Base-by-base conservation (phyloP, 805 yeast species). In the Candida stauntonica region DNA sequence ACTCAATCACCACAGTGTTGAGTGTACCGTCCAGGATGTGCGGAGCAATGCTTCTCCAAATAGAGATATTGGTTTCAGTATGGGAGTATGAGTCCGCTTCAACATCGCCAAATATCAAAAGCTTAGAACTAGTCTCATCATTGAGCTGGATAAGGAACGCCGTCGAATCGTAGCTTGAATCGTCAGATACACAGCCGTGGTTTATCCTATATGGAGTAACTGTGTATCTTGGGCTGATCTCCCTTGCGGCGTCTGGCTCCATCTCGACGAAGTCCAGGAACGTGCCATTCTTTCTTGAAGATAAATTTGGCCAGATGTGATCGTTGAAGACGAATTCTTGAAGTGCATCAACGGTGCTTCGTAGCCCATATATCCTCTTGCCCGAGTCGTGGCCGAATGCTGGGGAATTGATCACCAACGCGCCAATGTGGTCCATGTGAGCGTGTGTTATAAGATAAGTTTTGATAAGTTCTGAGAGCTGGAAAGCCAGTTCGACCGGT, bases 31-130 rank as follows among this genome's bases (percentile, higher is more conserved):
- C 33, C 0, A 64, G 51, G 1, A 82, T 64, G 20, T 65, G 48
- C 0, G 70, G 68, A 1, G 81, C 73, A 3, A 85, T 63, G 15
- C 58, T 47, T 3, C 55, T 36, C 96, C 96, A 86, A 3, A 86
- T 70, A 36, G 44, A 48, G 29, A 35, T 51, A 44, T 30, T 75
- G 9, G 31, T 18, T 72, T 23, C 55, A 52, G 18, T 64, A 48
- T 19, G 48, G 8, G 84, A 73, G 1, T 66, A 55, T 5, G 51
- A 28, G 54, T 86, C 95, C 33, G 82, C 71, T 55, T 88, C 96
- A 26, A 86, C 75, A 55, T 88, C 97, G 1, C 97, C 97, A 68
- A 87, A 86, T 3, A 83, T 58, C 7, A 87, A 57, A 3, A 87
- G 34, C 17, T 66, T 63, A 7, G 65, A 47, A 11, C 60, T 50